Base-by-base conservation (phyloP, 345 rosid species). In the Eutrema heterophyllum region DNA sequence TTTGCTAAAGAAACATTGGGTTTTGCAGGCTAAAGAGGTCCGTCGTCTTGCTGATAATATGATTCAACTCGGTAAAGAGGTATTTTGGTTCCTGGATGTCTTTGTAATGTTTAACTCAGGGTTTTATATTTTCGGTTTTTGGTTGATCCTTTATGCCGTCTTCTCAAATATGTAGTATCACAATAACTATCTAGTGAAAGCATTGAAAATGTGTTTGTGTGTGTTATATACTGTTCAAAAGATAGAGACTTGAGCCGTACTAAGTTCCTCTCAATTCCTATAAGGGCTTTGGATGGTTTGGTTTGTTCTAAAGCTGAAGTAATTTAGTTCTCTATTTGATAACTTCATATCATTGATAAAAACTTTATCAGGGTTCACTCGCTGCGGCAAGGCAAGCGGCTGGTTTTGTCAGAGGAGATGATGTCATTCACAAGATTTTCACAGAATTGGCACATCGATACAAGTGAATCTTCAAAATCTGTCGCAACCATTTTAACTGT, bases 61-160 rank as follows among this genome's bases (percentile, higher is more conserved):
- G 97, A 86, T 94, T 44, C 96, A 89, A 63, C 87, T 94, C 45
- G 96, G 98, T 21, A 94, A 89, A 84, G 97, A 93, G 90, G 94
- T 91, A 46, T 26, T 18, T 21, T 44, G 24, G 16, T 30, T 46
- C 15, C 40, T 27, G n/a, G 18, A 30, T 30, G 5, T 30, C 33
- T 30, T 30, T 30, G 33, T 30, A 30, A 30, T 30, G 33, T 30
- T 30, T 6, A 30, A 4, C 5, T 30, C 33, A 30, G 33, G 6
- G 46, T 36, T 36, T 57, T 29, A 9, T 35, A 10, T 6, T 21
- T 12, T 60, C 49, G 33, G 15, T 12, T 60, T 18, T 1, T 36
- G 15, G 9, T 67, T 27, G 29, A 39, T 32, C 33, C 40, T 32
- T 6, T 30, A 2, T 30, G 21, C 18, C 39, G 7, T 16, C 24